Evolutionary conservation across 176 grass and related monocot species (phyloP).

Genomic region (Oryza officinalis): DNA sequence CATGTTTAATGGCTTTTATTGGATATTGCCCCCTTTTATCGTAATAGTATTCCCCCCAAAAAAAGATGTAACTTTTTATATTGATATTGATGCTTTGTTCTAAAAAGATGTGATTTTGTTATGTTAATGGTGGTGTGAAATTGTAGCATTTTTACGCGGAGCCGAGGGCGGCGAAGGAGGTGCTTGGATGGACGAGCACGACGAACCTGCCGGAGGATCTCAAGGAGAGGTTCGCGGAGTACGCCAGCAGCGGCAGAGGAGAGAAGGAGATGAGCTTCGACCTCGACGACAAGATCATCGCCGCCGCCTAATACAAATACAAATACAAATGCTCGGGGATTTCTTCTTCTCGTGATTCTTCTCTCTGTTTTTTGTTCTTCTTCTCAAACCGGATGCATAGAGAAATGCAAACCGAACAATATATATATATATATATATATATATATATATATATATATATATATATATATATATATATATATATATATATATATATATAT

Average conservation of each 20-base stretch:
- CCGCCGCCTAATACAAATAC: slow-evolving; percentile 19
- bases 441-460: no score
- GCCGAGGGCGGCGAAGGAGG: slow-evolving; percentile 87
- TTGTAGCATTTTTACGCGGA: slow-evolving; percentile 87
- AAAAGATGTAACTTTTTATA: not conserved
- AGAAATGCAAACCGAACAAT: not conserved
- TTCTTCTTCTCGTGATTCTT: no score
- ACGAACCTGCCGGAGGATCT: slow-evolving; percentile 91
- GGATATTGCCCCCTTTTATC: no score
- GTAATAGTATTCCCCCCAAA: no score
- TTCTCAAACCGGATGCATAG: no score
- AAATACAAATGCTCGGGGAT: no score
- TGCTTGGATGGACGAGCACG: slow-evolving; percentile 70
- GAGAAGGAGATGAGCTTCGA: slow-evolving; percentile 62
- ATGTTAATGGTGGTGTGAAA: not conserved
- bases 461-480: no score
- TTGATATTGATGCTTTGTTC: not conserved
- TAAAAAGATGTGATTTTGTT: not conserved
- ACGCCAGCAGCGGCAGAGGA: slow-evolving; percentile 62
- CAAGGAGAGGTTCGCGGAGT: slow-evolving; percentile 86
- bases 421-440: no score
- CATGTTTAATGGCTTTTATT: no score
- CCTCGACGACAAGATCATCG: slow-evolving; percentile 81
- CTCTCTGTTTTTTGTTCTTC: no score
- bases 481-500: no score